Base-by-base conservation (phyloP, 805 yeast genomes). In the Saturnispora hagleri region DNA sequence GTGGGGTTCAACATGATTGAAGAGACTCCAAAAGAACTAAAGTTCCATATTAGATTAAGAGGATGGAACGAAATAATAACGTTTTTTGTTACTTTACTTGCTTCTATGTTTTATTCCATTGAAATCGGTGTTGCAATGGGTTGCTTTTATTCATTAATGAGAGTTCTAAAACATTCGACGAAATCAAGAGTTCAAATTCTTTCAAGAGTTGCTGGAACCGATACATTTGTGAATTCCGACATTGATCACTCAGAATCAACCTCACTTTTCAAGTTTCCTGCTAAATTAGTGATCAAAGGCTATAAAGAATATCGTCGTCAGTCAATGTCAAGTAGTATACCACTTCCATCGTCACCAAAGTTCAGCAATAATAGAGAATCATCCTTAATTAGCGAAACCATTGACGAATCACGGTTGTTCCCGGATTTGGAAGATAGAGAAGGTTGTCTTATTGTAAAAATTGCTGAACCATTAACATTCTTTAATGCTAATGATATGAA, bases 91-190 rank as follows among this genome's bases (percentile, higher is more conserved):
- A 86, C 93, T 0, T 70, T 86, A 6, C 41, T 74, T 1, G 75
- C 82, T 1, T 84, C 95, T 0, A 62, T 86, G 22, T 77, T 81
- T 58, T 82, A 76, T 64, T 89, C 97, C 0, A 82, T 90, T 63
- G 96, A 91, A 65, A 81, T 85, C 15, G 98, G 99, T 1, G 88
- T 93, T 46, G 81, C 85, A 2, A 76, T 88, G n/a, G 98, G 99
- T 0, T 81, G 87, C 46, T 79, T 80, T 0, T 86, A 88, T 58
- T 89, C 95, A 42, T 69, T 91, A 18, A 72, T 90, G 34, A 72
- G 95, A 52, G 90, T 91, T 5, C 77, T 89, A 31, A 84, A 80
- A 57, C 88, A 87, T 62, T 82, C 95, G 1, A 81, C 96, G 0
- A 73, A 77, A 51, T 89, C 96, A 2, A 74, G 95, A 56, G 87